These are phyloP conservation scores for Pythium grandisporangium DNA, from an alignment of 352 stramenopile species.

Conservation along the genomic window DNA sequence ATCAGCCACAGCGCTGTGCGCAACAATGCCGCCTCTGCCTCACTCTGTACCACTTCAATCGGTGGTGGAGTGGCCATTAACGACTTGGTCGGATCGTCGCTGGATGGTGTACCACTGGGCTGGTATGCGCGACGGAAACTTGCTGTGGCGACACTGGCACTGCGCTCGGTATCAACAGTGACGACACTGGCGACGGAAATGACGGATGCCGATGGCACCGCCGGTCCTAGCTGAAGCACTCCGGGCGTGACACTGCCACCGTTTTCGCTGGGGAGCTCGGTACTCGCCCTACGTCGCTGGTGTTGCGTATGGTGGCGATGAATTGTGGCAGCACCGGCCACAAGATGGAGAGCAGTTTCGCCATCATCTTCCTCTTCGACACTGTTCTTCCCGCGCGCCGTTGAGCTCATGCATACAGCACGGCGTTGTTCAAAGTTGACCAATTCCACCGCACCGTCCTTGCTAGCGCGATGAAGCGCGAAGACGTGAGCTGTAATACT, in stretches of 20 bases:
- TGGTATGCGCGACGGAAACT: too few species aligned
- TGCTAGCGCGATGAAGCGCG: slow-evolving; percentile 62
- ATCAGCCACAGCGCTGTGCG: slow-evolving; percentile 39
- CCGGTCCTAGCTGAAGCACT: too few species aligned
- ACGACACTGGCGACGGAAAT: slow-evolving; percentile 25
- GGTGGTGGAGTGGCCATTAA: too few species aligned
- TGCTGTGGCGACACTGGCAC: slow-evolving; percentile 8
- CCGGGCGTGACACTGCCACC: slow-evolving; percentile 14
- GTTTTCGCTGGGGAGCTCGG: neutral
- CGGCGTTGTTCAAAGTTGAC: slow-evolving; percentile 49
- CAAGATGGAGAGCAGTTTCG: slow-evolving; percentile 71
- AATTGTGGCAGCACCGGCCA: slow-evolving; percentile 15
- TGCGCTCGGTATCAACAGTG: slow-evolving; percentile 14
- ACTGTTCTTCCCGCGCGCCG: too few species aligned
- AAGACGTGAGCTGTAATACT: slow-evolving; percentile 71
- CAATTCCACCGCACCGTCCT: slow-evolving; percentile 48
- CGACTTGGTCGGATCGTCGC: neutral
- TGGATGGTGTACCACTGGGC: too few species aligned
- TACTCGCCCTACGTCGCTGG: too few species aligned
- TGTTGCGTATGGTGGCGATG: too few species aligned
- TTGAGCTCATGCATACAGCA: slow-evolving; percentile 23
- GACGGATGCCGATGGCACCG: slow-evolving; percentile 18
- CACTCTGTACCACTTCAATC: too few species aligned
- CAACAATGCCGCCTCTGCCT: slow-evolving; percentile 22
- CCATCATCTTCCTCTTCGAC: too few species aligned